A percentile compares a stretch with the other conserved stretches of the same genome.
These are phyloP conservation scores for Chloris gayana DNA, from an alignment of 176 grass and related monocot species.

Conservation along the genomic window DNA sequence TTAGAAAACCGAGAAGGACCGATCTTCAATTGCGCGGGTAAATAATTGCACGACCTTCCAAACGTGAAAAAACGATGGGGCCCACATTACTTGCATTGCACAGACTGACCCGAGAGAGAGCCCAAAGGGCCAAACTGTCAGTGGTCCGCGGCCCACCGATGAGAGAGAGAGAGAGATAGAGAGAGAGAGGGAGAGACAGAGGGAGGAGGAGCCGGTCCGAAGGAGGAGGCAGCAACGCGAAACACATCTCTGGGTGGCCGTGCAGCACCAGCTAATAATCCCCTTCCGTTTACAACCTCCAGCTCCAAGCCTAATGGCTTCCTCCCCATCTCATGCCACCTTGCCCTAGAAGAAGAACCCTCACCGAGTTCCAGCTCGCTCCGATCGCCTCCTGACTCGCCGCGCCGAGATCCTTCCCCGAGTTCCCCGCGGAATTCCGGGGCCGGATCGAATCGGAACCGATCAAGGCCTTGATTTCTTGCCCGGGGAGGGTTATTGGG, in stretches of 20 bases:
- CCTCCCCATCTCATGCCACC: constrained; percentile 33
- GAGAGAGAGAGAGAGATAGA: not conserved
- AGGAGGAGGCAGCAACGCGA: too few species aligned
- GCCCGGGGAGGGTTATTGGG: not conserved
- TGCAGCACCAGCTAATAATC: not conserved
- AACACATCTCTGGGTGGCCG: not conserved
- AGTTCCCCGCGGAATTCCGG: constrained; percentile 10
- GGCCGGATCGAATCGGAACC: constrained; percentile 18
- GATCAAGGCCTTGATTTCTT: not conserved
- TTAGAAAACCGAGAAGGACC: too few species aligned
- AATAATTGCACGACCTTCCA: not conserved
- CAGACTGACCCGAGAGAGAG: not conserved
- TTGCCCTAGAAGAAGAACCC: constrained; percentile 39
- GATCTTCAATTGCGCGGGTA: too few species aligned
- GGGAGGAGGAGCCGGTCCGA: too few species aligned
- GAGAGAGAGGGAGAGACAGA: not conserved
- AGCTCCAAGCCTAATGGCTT: constrained; percentile 7
- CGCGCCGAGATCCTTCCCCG: constrained; percentile 8
- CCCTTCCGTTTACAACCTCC: constrained; percentile 40
- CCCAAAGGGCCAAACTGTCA: not conserved
- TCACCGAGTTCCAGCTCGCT: not conserved
- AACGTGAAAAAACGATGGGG: not conserved
- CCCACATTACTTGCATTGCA: not conserved
- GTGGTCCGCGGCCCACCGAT: constrained; percentile 19
- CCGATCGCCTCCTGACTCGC: constrained; percentile 11